Base-by-base conservation (phyloP, 2,329 filamentous ascomycete genomes). In the Ophiostoma australiae region DNA sequence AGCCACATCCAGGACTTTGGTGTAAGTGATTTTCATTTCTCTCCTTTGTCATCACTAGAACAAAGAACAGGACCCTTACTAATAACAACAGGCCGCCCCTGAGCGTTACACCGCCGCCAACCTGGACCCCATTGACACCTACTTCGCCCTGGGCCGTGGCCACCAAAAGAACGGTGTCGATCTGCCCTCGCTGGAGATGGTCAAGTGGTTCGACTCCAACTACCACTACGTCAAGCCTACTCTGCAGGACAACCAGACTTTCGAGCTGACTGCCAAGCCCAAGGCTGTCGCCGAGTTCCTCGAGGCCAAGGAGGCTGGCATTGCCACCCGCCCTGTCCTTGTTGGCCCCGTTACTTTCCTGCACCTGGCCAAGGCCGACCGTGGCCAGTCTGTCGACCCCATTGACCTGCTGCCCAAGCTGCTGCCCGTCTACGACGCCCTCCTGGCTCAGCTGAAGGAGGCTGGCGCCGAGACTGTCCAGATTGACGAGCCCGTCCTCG, bases 181-280 rank as follows among this genome's bases (percentile, higher is more conserved):
- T 83, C 95, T 98, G 76, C 93, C 94, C 77, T 88, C 87, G 79
- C 86, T 97, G 83, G 95, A 99, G 88, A 99, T 99, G 95, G 95
- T 99, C 79, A 99, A 99, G 88, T 99, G 95, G 95, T 99, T 99
- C 81, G 95, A 99, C 88, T 97, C 93, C 76, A 99, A 99, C 91
- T 99, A 99, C 90, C 95, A 98, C 89, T 99, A 99, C 83, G 95
- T 98, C 85, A 98, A 98, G 90, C 95, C 95, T 75, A 97, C 95
- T 74, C 89, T 99, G 76, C 93, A 97, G 84, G 90, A 97, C 85
- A 91, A 92, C 87, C 95, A 99, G 89, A 90, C 87, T 80, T 99
- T 99, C 90, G 94, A 91, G 84, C 92, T 99, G 74, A 83, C 86
- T 74, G 84, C 88, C 77, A 90, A 90, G 82, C 93, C 95, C 82